Conservation (phyloP, 805 yeast species). For the Blastobotrys americana region DNA sequence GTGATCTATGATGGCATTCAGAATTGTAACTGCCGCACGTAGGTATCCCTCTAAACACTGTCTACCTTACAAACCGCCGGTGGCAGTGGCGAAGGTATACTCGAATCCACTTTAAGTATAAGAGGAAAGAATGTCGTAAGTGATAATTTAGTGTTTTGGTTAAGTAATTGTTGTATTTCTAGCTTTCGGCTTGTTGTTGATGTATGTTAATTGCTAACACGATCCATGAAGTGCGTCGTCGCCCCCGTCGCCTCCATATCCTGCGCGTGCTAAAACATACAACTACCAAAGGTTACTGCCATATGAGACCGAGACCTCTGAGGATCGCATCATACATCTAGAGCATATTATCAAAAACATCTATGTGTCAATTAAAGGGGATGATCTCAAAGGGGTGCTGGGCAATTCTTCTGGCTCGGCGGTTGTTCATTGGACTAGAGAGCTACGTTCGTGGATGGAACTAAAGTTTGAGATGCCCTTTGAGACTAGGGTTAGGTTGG, state of each 20-base stretch:
- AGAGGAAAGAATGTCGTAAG: no score
- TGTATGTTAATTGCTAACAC: constrained; percentile 1
- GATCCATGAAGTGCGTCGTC: not conserved
- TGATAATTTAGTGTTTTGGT: no score
- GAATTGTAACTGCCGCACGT: no score
- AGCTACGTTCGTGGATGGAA: constrained; percentile 65
- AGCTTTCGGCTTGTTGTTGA: no score
- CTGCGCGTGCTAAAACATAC: constrained; percentile 34
- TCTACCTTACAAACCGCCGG: no score
- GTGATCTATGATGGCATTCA: no score
- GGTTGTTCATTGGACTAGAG: constrained; percentile 82
- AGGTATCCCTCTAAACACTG: no score
- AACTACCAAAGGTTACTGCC: constrained; percentile 50
- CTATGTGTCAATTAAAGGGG: constrained; percentile 65
- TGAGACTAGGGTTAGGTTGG: constrained; percentile 49
- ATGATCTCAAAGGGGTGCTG: constrained; percentile 66
- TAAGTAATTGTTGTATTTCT: no score
- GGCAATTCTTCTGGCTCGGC: constrained; percentile 47
- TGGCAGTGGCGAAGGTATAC: no score
- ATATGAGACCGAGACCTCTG: constrained; percentile 59
- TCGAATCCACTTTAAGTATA: no score
- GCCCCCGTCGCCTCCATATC: constrained; percentile 4
- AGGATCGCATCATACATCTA: constrained; percentile 64
- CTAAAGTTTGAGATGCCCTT: constrained; percentile 79
- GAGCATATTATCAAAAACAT: constrained; percentile 74